Conservation (phyloP, 768 basidiomycete species). For the Leccinum longicurvipes region DNA sequence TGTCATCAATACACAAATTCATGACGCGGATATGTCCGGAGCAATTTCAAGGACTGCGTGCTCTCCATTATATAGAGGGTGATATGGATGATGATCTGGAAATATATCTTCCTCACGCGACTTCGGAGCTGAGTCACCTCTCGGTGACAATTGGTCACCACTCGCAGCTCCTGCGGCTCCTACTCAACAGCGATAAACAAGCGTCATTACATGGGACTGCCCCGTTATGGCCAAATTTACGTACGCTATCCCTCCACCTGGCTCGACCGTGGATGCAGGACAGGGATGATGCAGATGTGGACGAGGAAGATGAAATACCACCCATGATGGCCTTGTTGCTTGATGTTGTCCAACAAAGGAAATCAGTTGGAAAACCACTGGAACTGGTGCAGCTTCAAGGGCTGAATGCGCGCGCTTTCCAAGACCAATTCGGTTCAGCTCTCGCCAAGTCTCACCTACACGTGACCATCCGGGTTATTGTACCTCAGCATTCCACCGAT, state of each 20-base stretch:
- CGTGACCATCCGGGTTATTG: slow-evolving; percentile 21
- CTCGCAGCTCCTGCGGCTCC: slow-evolving; percentile 31
- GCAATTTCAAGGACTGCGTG: slow-evolving; percentile 31
- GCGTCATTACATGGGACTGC: slow-evolving; percentile 30
- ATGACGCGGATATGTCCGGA: slow-evolving; percentile 34
- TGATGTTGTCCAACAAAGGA: slow-evolving; percentile 32
- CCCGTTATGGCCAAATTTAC: slow-evolving; percentile 32
- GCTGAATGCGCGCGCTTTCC: slow-evolving; percentile 19
- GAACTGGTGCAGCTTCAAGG: slow-evolving; percentile 28
- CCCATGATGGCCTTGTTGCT: slow-evolving; percentile 30
- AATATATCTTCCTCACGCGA: slow-evolving; percentile 31
- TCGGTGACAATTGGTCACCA: slow-evolving; percentile 32
- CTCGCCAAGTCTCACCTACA: slow-evolving; percentile 28
- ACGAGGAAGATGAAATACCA: slow-evolving; percentile 32
- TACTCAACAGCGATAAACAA: slow-evolving; percentile 34
- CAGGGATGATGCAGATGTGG: slow-evolving; percentile 29
- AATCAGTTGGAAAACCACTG: slow-evolving; percentile 28
- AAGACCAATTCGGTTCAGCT: slow-evolving; percentile 22
- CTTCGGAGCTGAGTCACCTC: slow-evolving; percentile 35
- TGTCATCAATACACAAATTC: slow-evolving; percentile 35
- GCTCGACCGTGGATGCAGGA: slow-evolving; percentile 28
- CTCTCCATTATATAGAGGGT: slow-evolving; percentile 34
- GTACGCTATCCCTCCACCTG: slow-evolving; percentile 28
- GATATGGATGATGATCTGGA: slow-evolving; percentile 35
- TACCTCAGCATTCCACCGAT: slow-evolving; percentile 15